Evolutionary conservation across 73 alveolate species (phyloP).

Genomic region (Symbiodinium pilosum): DNA sequence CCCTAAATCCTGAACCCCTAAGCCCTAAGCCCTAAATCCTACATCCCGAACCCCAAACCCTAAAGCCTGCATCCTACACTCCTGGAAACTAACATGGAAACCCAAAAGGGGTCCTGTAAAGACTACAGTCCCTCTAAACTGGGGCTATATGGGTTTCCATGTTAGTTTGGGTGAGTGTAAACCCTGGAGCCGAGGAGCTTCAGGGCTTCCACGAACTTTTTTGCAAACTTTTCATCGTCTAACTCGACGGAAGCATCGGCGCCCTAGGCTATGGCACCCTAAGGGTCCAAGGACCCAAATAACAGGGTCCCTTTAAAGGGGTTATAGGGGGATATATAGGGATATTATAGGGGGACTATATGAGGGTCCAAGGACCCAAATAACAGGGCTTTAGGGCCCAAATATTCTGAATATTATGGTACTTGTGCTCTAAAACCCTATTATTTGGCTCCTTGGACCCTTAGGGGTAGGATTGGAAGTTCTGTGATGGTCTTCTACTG

Average conservation of each 20-base stretch:
- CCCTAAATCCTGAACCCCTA: no score
- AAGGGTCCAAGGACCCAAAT: background rate
- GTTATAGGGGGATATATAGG: no score
- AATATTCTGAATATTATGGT: no score
- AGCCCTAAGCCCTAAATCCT: background rate
- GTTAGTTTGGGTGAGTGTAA: no score
- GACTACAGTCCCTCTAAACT: background rate
- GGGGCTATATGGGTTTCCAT: background rate
- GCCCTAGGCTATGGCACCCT: background rate
- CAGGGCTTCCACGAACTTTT: background rate
- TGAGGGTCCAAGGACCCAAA: background rate
- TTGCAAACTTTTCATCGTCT: background rate
- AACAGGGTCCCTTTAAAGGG: no score
- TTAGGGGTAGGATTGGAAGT: no score
- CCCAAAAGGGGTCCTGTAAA: background rate
- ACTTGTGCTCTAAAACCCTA: no score
- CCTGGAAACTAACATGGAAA: background rate
- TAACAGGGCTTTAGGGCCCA: no score
- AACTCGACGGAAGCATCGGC: background rate
- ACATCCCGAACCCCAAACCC: background rate
- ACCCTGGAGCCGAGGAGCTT: background rate
- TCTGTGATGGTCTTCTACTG: no score
- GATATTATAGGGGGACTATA: no score
- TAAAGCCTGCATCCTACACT: no score
- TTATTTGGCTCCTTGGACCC: no score